Conservation (phyloP, 169 alveolate species). For the Perkinsus marinus region DNA sequence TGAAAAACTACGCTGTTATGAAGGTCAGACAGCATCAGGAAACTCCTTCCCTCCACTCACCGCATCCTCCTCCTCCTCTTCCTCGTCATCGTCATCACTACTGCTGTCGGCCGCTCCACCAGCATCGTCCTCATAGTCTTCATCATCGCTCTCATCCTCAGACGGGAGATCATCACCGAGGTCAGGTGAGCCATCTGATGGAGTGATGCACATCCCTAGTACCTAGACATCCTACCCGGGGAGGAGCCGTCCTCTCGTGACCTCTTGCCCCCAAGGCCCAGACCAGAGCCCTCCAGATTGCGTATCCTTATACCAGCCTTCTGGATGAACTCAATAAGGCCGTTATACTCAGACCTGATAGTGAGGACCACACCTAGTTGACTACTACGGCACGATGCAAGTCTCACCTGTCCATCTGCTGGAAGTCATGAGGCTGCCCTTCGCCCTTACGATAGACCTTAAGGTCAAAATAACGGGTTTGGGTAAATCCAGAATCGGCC, state of each 20-base stretch:
- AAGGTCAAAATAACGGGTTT: slow-evolving; percentile 56
- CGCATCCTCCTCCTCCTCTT: slow-evolving; percentile 7
- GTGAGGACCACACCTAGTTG: slow-evolving; percentile 18
- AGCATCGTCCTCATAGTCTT: slow-evolving; percentile 12
- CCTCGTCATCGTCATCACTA: slow-evolving; percentile 41
- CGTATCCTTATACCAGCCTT: slow-evolving; percentile 48
- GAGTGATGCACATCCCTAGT: slow-evolving; percentile 28
- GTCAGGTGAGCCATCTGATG: slow-evolving; percentile 12
- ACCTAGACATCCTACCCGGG: slow-evolving; percentile 16
- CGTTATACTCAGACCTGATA: slow-evolving; percentile 48
- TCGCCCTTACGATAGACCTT: slow-evolving; percentile 25
- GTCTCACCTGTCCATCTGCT: not conserved
- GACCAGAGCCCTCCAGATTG: slow-evolving; percentile 7
- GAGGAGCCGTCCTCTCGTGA: not conserved
- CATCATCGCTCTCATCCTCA: slow-evolving; percentile 33
- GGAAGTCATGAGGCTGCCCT: slow-evolving; percentile 44
- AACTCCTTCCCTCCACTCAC: not conserved
- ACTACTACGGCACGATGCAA: not conserved
- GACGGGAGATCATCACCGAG: slow-evolving; percentile 37
- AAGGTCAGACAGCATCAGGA: not conserved
- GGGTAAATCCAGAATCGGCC: slow-evolving; percentile 33
- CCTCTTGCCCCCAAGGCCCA: not conserved
- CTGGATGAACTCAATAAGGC: slow-evolving; percentile 40
- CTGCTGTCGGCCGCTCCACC: slow-evolving; percentile 35
- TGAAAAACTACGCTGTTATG: not conserved